A percentile compares a stretch with the other conserved stretches of the same genome.
phyloP scores from a whole-genome alignment of 2,329 filamentous ascomycete species.

The Talaromyces sp. region DNA sequence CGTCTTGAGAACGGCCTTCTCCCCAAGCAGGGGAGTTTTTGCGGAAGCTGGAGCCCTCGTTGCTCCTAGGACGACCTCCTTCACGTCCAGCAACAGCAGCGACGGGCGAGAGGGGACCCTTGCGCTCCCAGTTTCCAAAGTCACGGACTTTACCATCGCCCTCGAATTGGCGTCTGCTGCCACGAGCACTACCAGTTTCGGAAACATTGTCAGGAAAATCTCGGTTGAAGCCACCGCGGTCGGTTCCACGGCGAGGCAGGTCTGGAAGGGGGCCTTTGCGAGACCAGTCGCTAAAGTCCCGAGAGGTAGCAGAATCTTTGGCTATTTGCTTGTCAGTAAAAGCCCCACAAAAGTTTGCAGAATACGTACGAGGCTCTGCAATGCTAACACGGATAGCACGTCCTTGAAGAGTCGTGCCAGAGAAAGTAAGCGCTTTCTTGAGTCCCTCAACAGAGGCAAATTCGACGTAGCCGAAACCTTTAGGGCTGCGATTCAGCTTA shows the following conservation, averaged over 20 bases:
- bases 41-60: constrained; percentile 62
- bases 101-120: constrained; percentile 79
- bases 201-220: constrained; percentile 54
- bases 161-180: constrained; percentile 64
- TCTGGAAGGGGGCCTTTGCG: constrained; percentile 87
- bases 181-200: constrained; percentile 62
- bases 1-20: constrained; percentile 66
- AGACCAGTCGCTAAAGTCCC: constrained; percentile 87
- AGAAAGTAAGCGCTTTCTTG: constrained; percentile 83
- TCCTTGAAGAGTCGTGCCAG: constrained; percentile 79
- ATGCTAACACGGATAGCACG: constrained; percentile 90
- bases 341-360: not conserved
- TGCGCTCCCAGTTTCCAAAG: constrained; percentile 90
- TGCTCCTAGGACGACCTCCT: constrained; percentile 59
- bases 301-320: constrained; percentile 70
- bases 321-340: constrained; percentile 53
- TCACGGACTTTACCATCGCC: constrained; percentile 75
- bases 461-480: constrained; percentile 97
- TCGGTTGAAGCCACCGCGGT: constrained; percentile 56
- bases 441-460: constrained; percentile 84
- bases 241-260: constrained; percentile 59
- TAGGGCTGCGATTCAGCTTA: constrained; percentile 87
- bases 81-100: constrained; percentile 52
- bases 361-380: constrained; percentile 81
- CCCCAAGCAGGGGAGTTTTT: constrained; percentile 74